These are phyloP conservation scores for Salvia miltiorrhiza DNA, from an alignment of 257 asterid genomes.

Conservation along the genomic window DNA sequence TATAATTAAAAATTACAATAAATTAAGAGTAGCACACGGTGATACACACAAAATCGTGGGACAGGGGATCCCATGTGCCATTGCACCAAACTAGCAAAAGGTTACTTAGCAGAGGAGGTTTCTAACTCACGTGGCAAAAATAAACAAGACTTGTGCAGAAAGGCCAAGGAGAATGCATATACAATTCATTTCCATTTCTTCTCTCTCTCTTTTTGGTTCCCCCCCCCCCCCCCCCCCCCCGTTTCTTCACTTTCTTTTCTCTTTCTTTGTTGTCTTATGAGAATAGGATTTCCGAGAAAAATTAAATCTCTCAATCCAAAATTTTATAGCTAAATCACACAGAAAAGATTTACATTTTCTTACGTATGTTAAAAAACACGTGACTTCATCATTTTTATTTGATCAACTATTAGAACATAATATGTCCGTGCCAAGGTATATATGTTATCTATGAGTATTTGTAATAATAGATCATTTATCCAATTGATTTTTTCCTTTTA, in stretches of 20 bases:
- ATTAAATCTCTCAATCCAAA: neutral
- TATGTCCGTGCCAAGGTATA: no score
- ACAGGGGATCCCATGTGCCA: no score
- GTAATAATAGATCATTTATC: neutral
- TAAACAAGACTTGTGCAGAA: neutral
- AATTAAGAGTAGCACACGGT: no score
- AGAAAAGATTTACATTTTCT: neutral
- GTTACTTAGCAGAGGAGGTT: slow-evolving; percentile 25
- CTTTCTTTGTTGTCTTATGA: neutral
- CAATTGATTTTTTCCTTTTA: neutral
- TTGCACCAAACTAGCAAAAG: no score
- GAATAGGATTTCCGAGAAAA: neutral
- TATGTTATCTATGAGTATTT: no score
- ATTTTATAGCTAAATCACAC: no score
- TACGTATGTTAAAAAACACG: neutral
- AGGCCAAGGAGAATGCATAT: neutral
- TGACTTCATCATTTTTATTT: neutral
- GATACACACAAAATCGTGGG: no score
- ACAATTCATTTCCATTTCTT: neutral
- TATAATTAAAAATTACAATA: no score
- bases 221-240: no score
- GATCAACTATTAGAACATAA: neutral
- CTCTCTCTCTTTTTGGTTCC: neutral
- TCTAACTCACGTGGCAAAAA: slow-evolving; percentile 4
- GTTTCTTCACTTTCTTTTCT: no score